Evolutionary conservation across 192 early-diverging fungal species (phyloP), one percentile per base, ranked within the genome.

Genomic region (Coemansia sp.): DNA sequence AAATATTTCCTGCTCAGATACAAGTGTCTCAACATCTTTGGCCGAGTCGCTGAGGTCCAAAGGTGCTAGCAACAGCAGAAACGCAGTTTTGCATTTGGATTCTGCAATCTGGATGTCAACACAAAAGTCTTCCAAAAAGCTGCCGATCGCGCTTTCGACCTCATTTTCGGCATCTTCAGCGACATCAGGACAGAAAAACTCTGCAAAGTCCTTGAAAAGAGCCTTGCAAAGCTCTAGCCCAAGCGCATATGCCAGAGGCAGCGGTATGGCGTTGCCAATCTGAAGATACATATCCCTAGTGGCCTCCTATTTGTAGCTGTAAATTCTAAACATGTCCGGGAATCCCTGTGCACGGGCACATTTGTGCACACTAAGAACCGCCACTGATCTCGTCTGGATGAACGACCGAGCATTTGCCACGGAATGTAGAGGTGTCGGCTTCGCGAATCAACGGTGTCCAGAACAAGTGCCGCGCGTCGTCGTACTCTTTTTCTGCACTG

Each of bases 211-310:
- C 25, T 70, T 53, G 46, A 87, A 72, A 37, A 87, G 64, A 6
- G 86, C 85, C 16, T 84, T 67, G 16, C 76, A 55, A 20, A 91
- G 74, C 61, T 82, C 64, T 25, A 67, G 63, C 53, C 83, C 84
- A 10, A 91, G 60, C 12, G 89, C 87, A 45, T 65, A 72, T 0
- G 89, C 87, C 58, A 91, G 71, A 1, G 86, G 87, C 25, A 84
- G 84, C 16, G 89, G 89, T 15, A 91, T 88, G 3, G 89, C 89
- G 59, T 91, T 91, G 18, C 89, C 89, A 10, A 91, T 70, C 59
- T 91, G 89, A 3, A 81, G 77, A 57, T 88, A 81, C 83, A 85
- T 84, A 25, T 83, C 76, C 21, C 73, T 83, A 31, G 74, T 53
- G 28, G 71, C 69, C 39, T 73, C 68, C 7, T 61, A 61, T 33